Percentiles rank a stretch among this genome's conserved stretches.
These are phyloP conservation scores for Russula earlei DNA, from an alignment of 768 basidiomycete genomes.

Conservation along the genomic window DNA sequence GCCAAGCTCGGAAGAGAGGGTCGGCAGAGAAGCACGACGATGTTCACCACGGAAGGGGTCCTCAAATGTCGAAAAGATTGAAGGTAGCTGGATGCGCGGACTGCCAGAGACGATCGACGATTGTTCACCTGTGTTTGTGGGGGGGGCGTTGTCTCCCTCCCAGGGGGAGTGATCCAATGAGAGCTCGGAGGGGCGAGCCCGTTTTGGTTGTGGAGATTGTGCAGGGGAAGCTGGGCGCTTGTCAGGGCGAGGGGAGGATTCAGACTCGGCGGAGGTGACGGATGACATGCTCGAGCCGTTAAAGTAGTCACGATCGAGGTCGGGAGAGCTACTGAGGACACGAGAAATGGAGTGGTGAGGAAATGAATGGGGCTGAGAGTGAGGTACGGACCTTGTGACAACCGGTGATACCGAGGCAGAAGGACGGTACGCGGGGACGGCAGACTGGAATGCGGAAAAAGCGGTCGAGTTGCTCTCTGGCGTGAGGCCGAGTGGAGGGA, in stretches of 20 bases:
- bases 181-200: slow-evolving; percentile 29
- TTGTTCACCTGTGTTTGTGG: slow-evolving; percentile 23
- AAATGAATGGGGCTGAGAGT: background rate
- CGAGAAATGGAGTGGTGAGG: slow-evolving; percentile 1
- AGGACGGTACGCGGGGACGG: slow-evolving; percentile 7
- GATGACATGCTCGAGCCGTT: slow-evolving; percentile 73
- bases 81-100: slow-evolving; percentile 59
- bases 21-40: slow-evolving; percentile 58
- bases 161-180: slow-evolving; percentile 23
- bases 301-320: slow-evolving; percentile 32
- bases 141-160: slow-evolving; percentile 21
- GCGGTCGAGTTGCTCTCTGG: slow-evolving; percentile 8
- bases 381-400: slow-evolving; percentile 16
- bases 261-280: slow-evolving; percentile 63
- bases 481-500: slow-evolving; percentile 7
- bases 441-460: slow-evolving; percentile 11
- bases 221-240: slow-evolving; percentile 50
- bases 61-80: slow-evolving; percentile 63
- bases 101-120: slow-evolving; percentile 35
- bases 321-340: slow-evolving; percentile 28
- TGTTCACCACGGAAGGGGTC: slow-evolving; percentile 45
- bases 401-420: slow-evolving; percentile 20
- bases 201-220: slow-evolving; percentile 35
- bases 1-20: slow-evolving; percentile 40
- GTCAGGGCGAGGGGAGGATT: slow-evolving; percentile 49